These are phyloP conservation scores for Phialemoniopsis sp. DNA, from an alignment of 2,329 filamentous ascomycete genomes.

Conservation along the genomic window DNA sequence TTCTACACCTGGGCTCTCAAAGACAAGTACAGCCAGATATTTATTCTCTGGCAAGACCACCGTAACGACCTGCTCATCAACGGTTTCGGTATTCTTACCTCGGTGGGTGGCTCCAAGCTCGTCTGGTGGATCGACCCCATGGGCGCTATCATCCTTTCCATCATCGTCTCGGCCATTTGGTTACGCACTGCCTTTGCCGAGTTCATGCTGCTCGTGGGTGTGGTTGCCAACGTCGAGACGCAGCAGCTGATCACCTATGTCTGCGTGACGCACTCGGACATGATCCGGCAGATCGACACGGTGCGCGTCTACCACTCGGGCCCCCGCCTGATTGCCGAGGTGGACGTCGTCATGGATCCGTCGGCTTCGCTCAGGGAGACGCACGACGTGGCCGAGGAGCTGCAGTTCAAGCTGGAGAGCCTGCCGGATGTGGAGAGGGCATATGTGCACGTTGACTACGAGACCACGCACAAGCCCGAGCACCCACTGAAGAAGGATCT, in stretches of 20 bases:
- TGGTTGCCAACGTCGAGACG: slow-evolving; percentile 78
- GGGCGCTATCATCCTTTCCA: slow-evolving; percentile 80
- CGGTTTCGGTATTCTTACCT: slow-evolving; percentile 85
- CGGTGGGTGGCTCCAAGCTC: slow-evolving; percentile 84
- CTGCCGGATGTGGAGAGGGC: slow-evolving; percentile 88
- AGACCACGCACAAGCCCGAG: slow-evolving; percentile 92
- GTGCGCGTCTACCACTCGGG: slow-evolving; percentile 92
- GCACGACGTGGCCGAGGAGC: slow-evolving; percentile 88
- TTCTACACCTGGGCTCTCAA: slow-evolving; percentile 89
- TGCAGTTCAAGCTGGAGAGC: slow-evolving; percentile 92
- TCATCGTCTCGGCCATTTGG: slow-evolving; percentile 78
- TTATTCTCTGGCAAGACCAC: slow-evolving; percentile 95
- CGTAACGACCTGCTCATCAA: slow-evolving; percentile 98
- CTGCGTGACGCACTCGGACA: slow-evolving; percentile 83
- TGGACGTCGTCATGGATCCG: slow-evolving; percentile 91
- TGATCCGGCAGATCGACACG: slow-evolving; percentile 85
- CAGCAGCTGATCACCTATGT: slow-evolving; percentile 96
- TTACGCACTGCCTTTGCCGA: slow-evolving; percentile 79
- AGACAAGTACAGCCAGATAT: slow-evolving; percentile 86
- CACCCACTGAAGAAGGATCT: slow-evolving; percentile 62
- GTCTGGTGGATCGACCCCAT: slow-evolving; percentile 93
- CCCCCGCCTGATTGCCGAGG: slow-evolving; percentile 85
- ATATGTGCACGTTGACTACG: slow-evolving; percentile 96
- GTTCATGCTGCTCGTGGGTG: slow-evolving; percentile 87
- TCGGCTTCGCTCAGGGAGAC: slow-evolving; percentile 68